Evolutionary conservation across 2,329 filamentous ascomycete species (phyloP), one percentile per base, ranked within the genome.

Genomic region (Microascus cirrosus): DNA sequence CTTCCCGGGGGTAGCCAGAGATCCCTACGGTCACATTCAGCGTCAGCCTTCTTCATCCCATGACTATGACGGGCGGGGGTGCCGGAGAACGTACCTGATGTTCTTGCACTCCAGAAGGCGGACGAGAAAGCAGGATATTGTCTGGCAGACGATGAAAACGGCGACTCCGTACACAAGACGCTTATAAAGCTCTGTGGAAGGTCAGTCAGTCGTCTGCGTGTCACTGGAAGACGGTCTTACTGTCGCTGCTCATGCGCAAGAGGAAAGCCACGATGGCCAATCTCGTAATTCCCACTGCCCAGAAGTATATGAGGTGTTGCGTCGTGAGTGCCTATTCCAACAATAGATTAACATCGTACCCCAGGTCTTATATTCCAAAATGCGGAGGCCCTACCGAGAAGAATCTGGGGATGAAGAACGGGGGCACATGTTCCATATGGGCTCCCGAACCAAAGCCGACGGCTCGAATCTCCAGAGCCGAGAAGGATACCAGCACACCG

Each of bases 251-350:
- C 15, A 73, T 63, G n/a, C 70, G 66, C 11, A 67, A 65, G 13
- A 72, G 60, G 58, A 73, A 71, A 7, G 67, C 66, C n/a, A 50
- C 63, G 35, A 73, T 69, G 2, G 69, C 65, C 18, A 72, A 56
- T 52, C 70, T 63, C 25, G 71, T 65, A 3, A 69, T 59, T 18
- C 67, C 69, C 1, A 69, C 64, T 2, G 61, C 63, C 59, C 68
- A 63, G 57, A 73, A 68, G 60, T 69, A 68, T 32, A 69, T 32
- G 15, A 67, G 39, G 34, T 54, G 48, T 18, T 57, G 55, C 18
- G 55, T 57, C 22, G 48, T 57, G 24, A 57, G 28, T 11, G 55
- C 45, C 55, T 57, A 8, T 50, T 8, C 18, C 22, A 50, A 24
- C n/a, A 8, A 3, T 20, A 24, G 15, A n/a, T 45, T 45, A 45